A percentile compares a stretch with the other conserved stretches of the same genome.
These are phyloP conservation scores for Exophiala alcalophila DNA, from an alignment of 2,329 filamentous ascomycete species.

Conservation along the genomic window DNA sequence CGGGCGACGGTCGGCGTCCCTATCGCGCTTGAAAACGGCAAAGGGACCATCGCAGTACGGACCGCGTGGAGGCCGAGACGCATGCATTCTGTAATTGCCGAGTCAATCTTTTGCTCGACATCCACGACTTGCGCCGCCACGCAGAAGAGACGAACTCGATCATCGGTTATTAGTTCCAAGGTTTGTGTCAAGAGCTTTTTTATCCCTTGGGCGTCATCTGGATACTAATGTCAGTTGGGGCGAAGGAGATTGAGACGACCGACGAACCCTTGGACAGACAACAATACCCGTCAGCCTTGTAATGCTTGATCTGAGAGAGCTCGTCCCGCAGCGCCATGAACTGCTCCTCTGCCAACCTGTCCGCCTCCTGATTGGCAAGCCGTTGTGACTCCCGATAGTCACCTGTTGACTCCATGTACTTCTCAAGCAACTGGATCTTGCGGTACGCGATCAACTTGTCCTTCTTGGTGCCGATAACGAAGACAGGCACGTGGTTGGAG, in stretches of 20 bases:
- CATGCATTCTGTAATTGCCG: slow-evolving; percentile 36
- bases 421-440: slow-evolving; percentile 27
- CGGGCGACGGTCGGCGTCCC: slow-evolving; percentile 28
- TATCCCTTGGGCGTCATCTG: slow-evolving; percentile 34
- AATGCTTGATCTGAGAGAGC: slow-evolving; percentile 26
- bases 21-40: slow-evolving; percentile 30
- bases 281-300: slow-evolving; percentile 29
- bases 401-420: slow-evolving; percentile 25
- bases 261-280: slow-evolving; percentile 29
- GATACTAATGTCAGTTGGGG: slow-evolving; percentile 8
- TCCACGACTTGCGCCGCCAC: slow-evolving; percentile 36
- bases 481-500: slow-evolving; percentile 36
- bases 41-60: slow-evolving; percentile 31
- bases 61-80: slow-evolving; percentile 33
- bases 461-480: slow-evolving; percentile 37
- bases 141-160: slow-evolving; percentile 36
- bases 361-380: slow-evolving; percentile 28
- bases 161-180: slow-evolving; percentile 34
- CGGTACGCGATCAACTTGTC: slow-evolving; percentile 35
- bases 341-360: slow-evolving; percentile 25
- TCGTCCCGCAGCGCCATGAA: slow-evolving; percentile 26
- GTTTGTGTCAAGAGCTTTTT: slow-evolving; percentile 33
- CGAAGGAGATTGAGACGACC: background rate
- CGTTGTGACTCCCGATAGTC: slow-evolving; percentile 31
- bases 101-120: slow-evolving; percentile 38